phyloP scores from a whole-genome alignment of 176 grass and related monocot genomes.

The Carex scoparia region DNA sequence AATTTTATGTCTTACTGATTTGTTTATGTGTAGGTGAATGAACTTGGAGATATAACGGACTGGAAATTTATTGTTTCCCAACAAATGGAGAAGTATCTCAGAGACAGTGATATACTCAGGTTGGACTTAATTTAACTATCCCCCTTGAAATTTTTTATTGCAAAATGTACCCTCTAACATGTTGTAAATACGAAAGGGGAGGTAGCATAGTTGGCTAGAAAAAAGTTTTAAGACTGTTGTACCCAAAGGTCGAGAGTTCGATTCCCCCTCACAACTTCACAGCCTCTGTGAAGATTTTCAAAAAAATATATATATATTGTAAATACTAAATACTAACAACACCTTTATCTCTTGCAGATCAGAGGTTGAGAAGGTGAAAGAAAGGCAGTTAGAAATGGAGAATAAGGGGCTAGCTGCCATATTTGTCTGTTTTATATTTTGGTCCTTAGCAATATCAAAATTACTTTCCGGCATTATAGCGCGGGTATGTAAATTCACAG shows the following conservation, averaged over 20 bases:
- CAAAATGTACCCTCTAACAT: not conserved
- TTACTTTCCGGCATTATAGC: slow-evolving; percentile 51
- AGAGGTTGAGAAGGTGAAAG: slow-evolving; percentile 48
- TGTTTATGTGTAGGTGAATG: slow-evolving; percentile 48
- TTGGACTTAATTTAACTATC: slow-evolving; percentile 20
- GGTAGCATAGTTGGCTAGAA: no score
- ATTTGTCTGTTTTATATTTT: slow-evolving; percentile 80
- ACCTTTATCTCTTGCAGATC: slow-evolving; percentile 38
- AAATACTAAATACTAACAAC: not conserved
- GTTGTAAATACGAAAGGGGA: not conserved
- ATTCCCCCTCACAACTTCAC: no score
- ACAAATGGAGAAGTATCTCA: slow-evolving; percentile 59
- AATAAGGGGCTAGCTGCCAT: slow-evolving; percentile 69
- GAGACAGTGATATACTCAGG: slow-evolving; percentile 60
- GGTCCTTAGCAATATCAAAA: slow-evolving; percentile 61
- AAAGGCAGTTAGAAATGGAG: slow-evolving; percentile 76
- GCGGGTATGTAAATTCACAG: slow-evolving; percentile 55
- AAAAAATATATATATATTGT: not conserved
- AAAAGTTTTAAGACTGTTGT: no score
- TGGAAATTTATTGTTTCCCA: slow-evolving; percentile 67
- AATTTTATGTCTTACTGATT: slow-evolving; percentile 20
- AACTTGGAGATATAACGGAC: slow-evolving; percentile 54
- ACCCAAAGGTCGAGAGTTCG: no score
- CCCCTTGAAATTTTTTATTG: not conserved
- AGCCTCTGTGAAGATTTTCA: no score